phyloP scores from a whole-genome alignment of 2,329 filamentous ascomycete species.

The Diaporthe helianthi region DNA sequence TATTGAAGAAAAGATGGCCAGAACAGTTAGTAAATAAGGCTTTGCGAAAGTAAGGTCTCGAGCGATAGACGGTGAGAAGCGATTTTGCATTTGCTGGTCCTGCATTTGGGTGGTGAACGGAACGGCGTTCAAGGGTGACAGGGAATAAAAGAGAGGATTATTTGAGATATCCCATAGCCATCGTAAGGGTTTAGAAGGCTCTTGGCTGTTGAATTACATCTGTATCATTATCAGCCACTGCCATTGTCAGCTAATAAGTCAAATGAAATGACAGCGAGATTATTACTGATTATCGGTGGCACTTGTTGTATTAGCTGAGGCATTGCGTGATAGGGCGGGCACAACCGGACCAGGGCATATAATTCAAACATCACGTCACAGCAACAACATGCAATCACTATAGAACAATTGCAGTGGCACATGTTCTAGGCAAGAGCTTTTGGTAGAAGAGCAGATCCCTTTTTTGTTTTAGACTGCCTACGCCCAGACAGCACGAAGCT shows the following conservation, averaged over 20 bases:
- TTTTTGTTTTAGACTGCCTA: slow-evolving; percentile 22
- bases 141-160: background rate
- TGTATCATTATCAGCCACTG: background rate
- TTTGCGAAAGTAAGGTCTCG: background rate
- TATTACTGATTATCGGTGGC: background rate
- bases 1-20: background rate
- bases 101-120: background rate
- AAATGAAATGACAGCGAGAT: background rate
- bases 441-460: slow-evolving; percentile 23
- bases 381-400: background rate
- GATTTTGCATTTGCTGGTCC: slow-evolving; percentile 10
- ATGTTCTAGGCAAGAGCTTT: background rate
- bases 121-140: slow-evolving; percentile 29
- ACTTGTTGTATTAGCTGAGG: background rate
- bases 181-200: background rate
- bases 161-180: slow-evolving; percentile 25
- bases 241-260: background rate
- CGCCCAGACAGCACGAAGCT: slow-evolving; percentile 19
- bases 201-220: background rate
- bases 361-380: background rate
- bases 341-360: too few species aligned
- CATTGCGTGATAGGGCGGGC: too few species aligned
- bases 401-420: background rate
- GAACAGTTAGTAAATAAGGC: background rate
- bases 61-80: background rate